Base-by-base conservation (phyloP, 2,329 filamentous ascomycete genomes). In the Fusarium pseudonygamai region DNA sequence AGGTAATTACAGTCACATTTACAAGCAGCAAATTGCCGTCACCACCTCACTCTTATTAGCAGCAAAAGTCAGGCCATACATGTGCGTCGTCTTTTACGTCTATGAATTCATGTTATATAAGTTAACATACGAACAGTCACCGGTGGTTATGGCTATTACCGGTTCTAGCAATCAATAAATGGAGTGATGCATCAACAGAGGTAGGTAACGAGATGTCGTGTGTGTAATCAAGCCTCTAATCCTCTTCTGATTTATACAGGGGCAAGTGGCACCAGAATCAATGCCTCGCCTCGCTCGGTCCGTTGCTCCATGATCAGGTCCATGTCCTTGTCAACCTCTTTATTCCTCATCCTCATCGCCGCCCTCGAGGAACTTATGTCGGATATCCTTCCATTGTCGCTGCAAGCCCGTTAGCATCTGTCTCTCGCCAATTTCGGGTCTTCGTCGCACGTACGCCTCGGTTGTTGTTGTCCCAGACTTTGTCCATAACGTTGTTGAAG, bases 381-480 rank as follows among this genome's bases (percentile, higher is more conserved):
- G 96, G 87, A 99, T 98, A 84, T 99, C 96, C 90, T 98, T 98
- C 96, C 96, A 98, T 97, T 98, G 96, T 81, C 96, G 94, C 96
- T 98, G 75, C 36, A 28, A 56, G 59, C 28, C 46, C 15, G 73
- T 82, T 77, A 83, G 81, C 73, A 75, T 56, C 57, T 55, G 43
- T 28, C 50, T 40, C 36, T 52, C 55, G 47, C 34, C 26, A 26
- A 40, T 39, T 30, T 32, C 3, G 26, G 24, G 20, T 43, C 40
- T 24, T 20, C 11, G 13, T 53, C 37, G 20, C 34, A 92, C 93
- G 81, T 94, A 98, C 96, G 80, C 96, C 96, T 80, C 89, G 90
- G 91, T 99, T 99, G 83, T 95, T 85, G 82, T 85, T 88, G 84
- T 99, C 94, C 96, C 96, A 99, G 83, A 98, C 80, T 83, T 88